Percentiles rank a stretch among this genome's conserved stretches.
phyloP scores from a whole-genome alignment of 2,329 filamentous ascomycete species.

The Penicillium sp. region DNA sequence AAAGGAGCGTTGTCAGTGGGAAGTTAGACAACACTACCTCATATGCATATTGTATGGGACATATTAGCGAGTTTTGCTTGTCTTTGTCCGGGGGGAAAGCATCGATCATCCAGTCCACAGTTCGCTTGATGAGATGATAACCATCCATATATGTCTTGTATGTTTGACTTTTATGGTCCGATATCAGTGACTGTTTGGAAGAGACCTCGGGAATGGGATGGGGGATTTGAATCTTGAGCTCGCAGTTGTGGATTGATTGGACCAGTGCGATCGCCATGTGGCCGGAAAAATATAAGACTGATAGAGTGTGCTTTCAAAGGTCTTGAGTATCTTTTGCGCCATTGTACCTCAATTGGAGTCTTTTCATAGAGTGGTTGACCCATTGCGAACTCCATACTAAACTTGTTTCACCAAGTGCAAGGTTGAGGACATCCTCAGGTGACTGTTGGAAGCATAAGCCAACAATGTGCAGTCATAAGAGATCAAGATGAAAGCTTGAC shows the following conservation, averaged over 20 bases:
- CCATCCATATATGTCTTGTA: no score
- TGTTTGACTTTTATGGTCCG: neutral
- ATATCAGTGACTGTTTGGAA: slow-evolving; percentile 13
- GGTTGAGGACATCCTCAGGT: neutral
- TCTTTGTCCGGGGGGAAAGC: slow-evolving; percentile 9
- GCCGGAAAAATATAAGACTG: neutral
- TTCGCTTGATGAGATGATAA: no score
- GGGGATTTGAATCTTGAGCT: slow-evolving; percentile 3
- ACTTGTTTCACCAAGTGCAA: slow-evolving; percentile 2
- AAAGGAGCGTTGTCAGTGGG: slow-evolving; percentile 8
- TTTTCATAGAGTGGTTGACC: slow-evolving; percentile 4
- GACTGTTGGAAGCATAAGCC: neutral
- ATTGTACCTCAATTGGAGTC: neutral
- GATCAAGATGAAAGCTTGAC: neutral
- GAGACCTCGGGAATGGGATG: neutral
- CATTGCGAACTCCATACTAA: neutral
- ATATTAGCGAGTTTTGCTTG: slow-evolving; percentile 4
- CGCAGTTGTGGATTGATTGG: slow-evolving; percentile 1
- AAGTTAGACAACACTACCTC: slow-evolving; percentile 4
- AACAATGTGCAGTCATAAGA: neutral
- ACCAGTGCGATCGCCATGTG: slow-evolving; percentile 16
- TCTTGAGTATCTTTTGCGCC: neutral
- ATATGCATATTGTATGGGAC: slow-evolving; percentile 5
- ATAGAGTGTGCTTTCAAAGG: neutral
- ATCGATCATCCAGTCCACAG: neutral